Percentiles rank a stretch among this genome's conserved stretches.
These are phyloP conservation scores for Kluyveromyces sp. DNA, from an alignment of 1,139 yeast genomes.

Conservation along the genomic window DNA sequence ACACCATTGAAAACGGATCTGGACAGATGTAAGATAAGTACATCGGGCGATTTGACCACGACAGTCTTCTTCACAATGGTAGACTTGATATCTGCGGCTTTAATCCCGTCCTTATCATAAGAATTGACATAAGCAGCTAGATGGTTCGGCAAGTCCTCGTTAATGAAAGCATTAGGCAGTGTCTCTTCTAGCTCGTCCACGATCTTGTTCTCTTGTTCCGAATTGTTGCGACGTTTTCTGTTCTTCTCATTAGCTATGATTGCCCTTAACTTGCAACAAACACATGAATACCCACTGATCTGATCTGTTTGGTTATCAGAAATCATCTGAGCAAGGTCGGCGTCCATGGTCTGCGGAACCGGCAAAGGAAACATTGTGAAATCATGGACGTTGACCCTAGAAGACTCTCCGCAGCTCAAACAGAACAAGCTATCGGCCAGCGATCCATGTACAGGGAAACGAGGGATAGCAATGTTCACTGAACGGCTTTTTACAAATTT, in stretches of 20 bases:
- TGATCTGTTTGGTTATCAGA: slow-evolving; percentile 57
- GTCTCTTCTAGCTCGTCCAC: slow-evolving; percentile 31
- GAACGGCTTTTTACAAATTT: slow-evolving; percentile 32
- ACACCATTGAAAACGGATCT: slow-evolving; percentile 74
- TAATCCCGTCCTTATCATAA: slow-evolving; percentile 41
- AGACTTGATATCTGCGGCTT: slow-evolving; percentile 45
- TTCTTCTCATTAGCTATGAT: slow-evolving; percentile 35
- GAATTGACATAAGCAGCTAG: slow-evolving; percentile 41
- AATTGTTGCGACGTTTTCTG: slow-evolving; percentile 9
- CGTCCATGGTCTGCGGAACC: slow-evolving; percentile 54
- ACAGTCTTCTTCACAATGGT: slow-evolving; percentile 60
- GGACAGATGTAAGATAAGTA: slow-evolving; percentile 71
- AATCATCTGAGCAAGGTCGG: slow-evolving; percentile 49
- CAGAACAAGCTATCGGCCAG: slow-evolving; percentile 64
- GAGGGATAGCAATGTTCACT: slow-evolving; percentile 37
- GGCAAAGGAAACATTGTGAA: slow-evolving; percentile 69
- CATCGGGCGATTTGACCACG: slow-evolving; percentile 59
- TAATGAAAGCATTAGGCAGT: slow-evolving; percentile 42
- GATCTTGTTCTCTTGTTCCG: slow-evolving; percentile 17
- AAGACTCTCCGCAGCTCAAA: slow-evolving; percentile 54
- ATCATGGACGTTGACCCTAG: slow-evolving; percentile 53
- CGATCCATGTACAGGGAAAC: slow-evolving; percentile 69
- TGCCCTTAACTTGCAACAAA: slow-evolving; percentile 53
- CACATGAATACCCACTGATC: slow-evolving; percentile 76
- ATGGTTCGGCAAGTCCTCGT: slow-evolving; percentile 48